phyloP scores from a whole-genome alignment of 2,329 filamentous ascomycete species.

The Huntiella decipiens region DNA sequence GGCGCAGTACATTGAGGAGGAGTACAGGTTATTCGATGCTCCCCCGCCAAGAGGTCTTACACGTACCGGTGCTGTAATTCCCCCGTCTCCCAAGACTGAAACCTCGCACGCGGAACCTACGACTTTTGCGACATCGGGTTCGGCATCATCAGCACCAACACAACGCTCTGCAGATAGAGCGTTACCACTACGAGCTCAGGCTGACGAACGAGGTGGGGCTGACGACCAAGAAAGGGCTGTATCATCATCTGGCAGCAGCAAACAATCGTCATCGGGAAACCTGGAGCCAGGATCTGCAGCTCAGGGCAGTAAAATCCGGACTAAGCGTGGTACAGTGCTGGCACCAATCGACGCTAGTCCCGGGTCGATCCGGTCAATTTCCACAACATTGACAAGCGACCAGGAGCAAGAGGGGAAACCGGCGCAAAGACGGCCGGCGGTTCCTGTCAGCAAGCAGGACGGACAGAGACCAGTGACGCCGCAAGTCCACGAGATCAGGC shows the following conservation, averaged over 20 bases:
- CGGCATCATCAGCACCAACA: not conserved
- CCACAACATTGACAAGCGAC: slow-evolving; percentile 27
- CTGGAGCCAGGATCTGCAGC: not conserved
- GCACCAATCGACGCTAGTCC: slow-evolving; percentile 11
- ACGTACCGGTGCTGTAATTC: slow-evolving; percentile 8
- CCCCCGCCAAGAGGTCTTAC: slow-evolving; percentile 32
- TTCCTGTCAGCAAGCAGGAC: not conserved
- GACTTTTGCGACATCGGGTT: not conserved
- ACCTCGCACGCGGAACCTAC: slow-evolving; percentile 11
- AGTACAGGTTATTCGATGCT: slow-evolving; percentile 41
- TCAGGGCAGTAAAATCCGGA: slow-evolving; percentile 14
- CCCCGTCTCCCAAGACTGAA: slow-evolving; percentile 15
- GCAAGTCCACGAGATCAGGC: slow-evolving; percentile 27
- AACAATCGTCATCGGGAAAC: slow-evolving; percentile 22
- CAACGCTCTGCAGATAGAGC: not conserved
- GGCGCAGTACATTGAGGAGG: slow-evolving; percentile 54
- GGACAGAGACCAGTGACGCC: slow-evolving; percentile 4
- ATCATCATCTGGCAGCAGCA: slow-evolving; percentile 49
- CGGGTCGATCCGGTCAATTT: slow-evolving; percentile 10
- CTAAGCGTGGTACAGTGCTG: slow-evolving; percentile 9
- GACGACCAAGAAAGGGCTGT: slow-evolving; percentile 9
- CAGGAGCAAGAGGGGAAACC: slow-evolving; percentile 20
- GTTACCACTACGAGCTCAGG: slow-evolving; percentile 4
- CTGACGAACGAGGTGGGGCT: no score
- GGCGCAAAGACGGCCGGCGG: not conserved